A percentile compares a stretch with the other conserved stretches of the same genome.
Evolutionary conservation across 768 basidiomycete species (phyloP).

Genomic region (Panellus pusillus): DNA sequence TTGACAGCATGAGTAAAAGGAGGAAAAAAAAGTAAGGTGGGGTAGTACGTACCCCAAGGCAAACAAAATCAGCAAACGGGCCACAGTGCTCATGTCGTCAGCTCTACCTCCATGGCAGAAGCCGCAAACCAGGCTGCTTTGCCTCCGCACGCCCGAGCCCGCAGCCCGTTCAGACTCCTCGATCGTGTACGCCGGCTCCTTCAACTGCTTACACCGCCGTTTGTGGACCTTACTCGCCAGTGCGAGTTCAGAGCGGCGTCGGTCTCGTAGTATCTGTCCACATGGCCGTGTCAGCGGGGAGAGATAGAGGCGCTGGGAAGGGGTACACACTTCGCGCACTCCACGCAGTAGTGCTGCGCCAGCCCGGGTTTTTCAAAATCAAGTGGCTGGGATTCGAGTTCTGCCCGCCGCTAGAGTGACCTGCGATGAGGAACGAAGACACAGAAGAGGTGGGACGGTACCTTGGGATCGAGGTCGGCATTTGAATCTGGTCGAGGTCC

Average conservation of each 20-base stretch:
- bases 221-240: slow-evolving; percentile 94
- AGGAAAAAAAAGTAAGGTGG: too few relatives aligned
- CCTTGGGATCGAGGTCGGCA: slow-evolving; percentile 85
- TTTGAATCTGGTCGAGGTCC: slow-evolving; percentile 93
- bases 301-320: not conserved
- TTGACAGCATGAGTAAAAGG: too few relatives aligned
- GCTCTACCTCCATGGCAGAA: not conserved
- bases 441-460: slow-evolving; percentile 28
- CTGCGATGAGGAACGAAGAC: not conserved
- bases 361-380: slow-evolving; percentile 89
- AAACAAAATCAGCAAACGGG: too few relatives aligned
- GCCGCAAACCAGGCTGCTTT: not conserved
- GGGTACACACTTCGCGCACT: slow-evolving; percentile 77
- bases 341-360: slow-evolving; percentile 94
- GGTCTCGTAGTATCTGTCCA: slow-evolving; percentile 75
- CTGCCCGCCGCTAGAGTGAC: slow-evolving; percentile 58
- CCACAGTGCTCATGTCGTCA: not conserved
- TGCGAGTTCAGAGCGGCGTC: slow-evolving; percentile 81
- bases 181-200: slow-evolving; percentile 87
- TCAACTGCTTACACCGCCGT: slow-evolving; percentile 78
- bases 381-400: slow-evolving; percentile 79
- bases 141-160: slow-evolving; percentile 70
- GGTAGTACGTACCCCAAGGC: too few relatives aligned
- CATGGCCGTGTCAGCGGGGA: not conserved
- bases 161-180: slow-evolving; percentile 91